Conservation (phyloP, 768 basidiomycete genomes). For the Dioszegia aurantiaca region DNA sequence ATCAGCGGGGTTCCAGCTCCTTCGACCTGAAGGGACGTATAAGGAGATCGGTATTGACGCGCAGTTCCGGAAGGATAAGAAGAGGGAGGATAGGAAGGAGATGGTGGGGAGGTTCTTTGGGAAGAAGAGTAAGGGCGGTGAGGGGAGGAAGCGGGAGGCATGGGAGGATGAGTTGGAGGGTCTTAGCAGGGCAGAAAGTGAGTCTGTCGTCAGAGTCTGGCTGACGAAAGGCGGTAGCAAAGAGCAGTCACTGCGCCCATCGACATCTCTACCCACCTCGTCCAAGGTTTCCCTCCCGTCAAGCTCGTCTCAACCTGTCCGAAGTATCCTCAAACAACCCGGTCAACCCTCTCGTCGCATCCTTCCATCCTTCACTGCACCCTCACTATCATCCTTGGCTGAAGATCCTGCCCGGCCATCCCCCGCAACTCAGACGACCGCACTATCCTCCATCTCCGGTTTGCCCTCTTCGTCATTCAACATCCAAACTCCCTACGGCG, state of each 20-base stretch:
- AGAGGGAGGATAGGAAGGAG: constrained; percentile 6
- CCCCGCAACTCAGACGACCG: constrained; percentile 1
- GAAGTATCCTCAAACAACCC: constrained; percentile 1
- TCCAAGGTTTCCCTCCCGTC: constrained; percentile 9
- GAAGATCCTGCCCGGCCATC: constrained; percentile 3
- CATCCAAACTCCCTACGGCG: background rate
- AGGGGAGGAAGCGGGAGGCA: constrained; percentile 2
- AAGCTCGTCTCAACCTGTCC: background rate
- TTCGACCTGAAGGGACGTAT: background rate
- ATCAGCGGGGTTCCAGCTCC: background rate
- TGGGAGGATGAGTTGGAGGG: constrained; percentile 9
- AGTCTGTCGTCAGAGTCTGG: constrained; percentile 3
- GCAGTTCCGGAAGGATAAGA: background rate
- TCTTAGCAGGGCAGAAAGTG: constrained; percentile 4
- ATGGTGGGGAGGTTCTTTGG: constrained; percentile 13
- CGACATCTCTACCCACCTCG: background rate
- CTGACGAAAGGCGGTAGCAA: background rate
- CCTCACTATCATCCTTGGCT: background rate
- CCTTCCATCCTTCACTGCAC: background rate
- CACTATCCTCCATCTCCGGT: constrained; percentile 4
- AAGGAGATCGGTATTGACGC: background rate
- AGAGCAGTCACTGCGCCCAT: background rate
- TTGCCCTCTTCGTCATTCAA: background rate
- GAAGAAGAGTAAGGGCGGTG: constrained; percentile 1
- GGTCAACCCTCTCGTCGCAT: constrained; percentile 3